Conservation (phyloP, 768 basidiomycete species). For the Lentinus tigrinus region DNA sequence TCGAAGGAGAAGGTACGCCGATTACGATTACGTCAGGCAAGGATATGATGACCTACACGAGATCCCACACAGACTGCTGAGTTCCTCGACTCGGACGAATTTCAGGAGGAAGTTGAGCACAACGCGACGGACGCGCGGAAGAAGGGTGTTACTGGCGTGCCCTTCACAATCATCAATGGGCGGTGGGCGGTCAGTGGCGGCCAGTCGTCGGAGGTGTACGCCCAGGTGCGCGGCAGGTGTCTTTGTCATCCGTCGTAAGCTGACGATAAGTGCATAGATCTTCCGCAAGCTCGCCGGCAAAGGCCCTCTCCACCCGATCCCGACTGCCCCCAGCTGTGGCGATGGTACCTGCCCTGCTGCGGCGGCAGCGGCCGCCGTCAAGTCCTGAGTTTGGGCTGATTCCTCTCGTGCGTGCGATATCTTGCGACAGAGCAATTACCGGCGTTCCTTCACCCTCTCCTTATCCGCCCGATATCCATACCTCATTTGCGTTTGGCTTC, state of each 20-base stretch:
- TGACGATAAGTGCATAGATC: slow-evolving; percentile 28
- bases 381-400: not conserved
- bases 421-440: not conserved
- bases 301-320: slow-evolving; percentile 12
- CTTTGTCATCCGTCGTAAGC: slow-evolving; percentile 1
- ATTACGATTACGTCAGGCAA: slow-evolving; percentile 1
- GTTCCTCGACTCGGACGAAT: slow-evolving; percentile 67
- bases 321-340: slow-evolving; percentile 12
- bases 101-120: slow-evolving; percentile 59
- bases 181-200: slow-evolving; percentile 78
- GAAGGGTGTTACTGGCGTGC: slow-evolving; percentile 75
- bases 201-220: slow-evolving; percentile 68
- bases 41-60: slow-evolving; percentile 13
- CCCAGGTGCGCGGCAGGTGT: slow-evolving; percentile 48
- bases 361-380: not conserved
- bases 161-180: slow-evolving; percentile 75
- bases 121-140: slow-evolving; percentile 61
- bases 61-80: slow-evolving; percentile 45
- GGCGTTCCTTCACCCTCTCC: too few species aligned
- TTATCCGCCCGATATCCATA: not conserved
- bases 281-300: slow-evolving; percentile 49
- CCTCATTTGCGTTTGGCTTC: not conserved
- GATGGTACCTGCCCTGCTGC: slow-evolving; percentile 1
- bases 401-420: not conserved
- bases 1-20: slow-evolving; percentile 54